phyloP scores from a whole-genome alignment of 75 land plant species.

The Cryptomeria japonica region DNA sequence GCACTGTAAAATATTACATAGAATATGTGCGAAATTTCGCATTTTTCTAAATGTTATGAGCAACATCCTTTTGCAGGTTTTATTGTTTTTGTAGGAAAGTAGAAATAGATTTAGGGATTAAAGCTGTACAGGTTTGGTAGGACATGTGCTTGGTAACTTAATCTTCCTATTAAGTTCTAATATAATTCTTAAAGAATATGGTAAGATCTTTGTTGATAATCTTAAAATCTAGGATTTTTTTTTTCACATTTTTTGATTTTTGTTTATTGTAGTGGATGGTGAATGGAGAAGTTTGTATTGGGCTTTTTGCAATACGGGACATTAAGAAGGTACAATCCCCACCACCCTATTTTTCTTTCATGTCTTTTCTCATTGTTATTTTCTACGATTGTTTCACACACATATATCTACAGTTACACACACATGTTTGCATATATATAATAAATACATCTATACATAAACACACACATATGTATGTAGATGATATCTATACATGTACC shows the following conservation, averaged over 20 bases:
- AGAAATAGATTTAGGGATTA: too few relatives aligned
- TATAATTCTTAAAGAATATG: neutral
- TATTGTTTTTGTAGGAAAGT: too few relatives aligned
- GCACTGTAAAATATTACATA: neutral
- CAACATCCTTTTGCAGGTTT: neutral
- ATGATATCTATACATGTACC: neutral
- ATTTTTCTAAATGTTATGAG: neutral
- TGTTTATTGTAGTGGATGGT: conserved; percentile 85
- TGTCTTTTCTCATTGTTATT: conserved; percentile 1
- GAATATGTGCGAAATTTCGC: neutral
- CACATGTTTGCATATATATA: too few relatives aligned
- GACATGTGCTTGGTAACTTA: neutral
- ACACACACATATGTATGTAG: too few relatives aligned
- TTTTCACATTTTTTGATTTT: conserved; percentile 9
- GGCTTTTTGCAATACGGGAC: conserved; percentile 85
- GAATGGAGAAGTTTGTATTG: conserved; percentile 95
- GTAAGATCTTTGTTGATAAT: neutral
- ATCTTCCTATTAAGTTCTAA: neutral
- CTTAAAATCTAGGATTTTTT: neutral
- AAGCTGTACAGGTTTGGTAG: too few relatives aligned
- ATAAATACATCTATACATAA: too few relatives aligned
- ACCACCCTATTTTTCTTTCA: neutral
- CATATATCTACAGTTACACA: too few relatives aligned
- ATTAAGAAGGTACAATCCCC: conserved; percentile 63
- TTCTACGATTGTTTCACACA: neutral